Evolutionary conservation across 345 rosid species (phyloP).

Genomic region (Pistacia integerrima): DNA sequence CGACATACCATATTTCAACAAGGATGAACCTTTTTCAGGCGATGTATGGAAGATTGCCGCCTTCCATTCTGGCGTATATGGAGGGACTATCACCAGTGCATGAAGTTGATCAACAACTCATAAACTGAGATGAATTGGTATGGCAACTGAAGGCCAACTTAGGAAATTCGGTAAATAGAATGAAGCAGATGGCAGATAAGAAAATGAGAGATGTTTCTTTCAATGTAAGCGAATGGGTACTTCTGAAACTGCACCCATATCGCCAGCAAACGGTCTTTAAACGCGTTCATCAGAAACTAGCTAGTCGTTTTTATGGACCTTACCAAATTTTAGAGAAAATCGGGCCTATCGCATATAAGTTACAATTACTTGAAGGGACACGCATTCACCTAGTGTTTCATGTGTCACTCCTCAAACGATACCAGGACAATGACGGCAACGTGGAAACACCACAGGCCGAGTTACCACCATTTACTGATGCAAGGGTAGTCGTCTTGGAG

Average conservation of each 20-base stretch:
- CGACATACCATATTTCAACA: too few relatives aligned
- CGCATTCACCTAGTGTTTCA: background rate
- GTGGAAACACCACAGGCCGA: too few relatives aligned
- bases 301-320: background rate
- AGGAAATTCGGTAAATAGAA: background rate
- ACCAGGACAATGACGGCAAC: too few relatives aligned
- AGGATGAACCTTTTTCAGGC: too few relatives aligned
- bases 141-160: background rate
- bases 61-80: background rate
- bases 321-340: background rate
- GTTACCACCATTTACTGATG: too few relatives aligned
- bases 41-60: background rate
- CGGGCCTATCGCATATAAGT: background rate
- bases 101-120: background rate
- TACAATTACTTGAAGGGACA: background rate
- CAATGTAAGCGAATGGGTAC: background rate
- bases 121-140: background rate
- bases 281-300: too few relatives aligned
- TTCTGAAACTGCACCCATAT: too few relatives aligned
- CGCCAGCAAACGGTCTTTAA: too few relatives aligned
- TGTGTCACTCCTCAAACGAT: background rate
- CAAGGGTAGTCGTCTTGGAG: too few relatives aligned
- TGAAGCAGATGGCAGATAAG: background rate
- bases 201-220: background rate
- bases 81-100: background rate